A percentile compares a stretch with the other conserved stretches of the same genome.
phyloP scores from a whole-genome alignment of 768 basidiomycete species.

The Leccinum aurantiacum region DNA sequence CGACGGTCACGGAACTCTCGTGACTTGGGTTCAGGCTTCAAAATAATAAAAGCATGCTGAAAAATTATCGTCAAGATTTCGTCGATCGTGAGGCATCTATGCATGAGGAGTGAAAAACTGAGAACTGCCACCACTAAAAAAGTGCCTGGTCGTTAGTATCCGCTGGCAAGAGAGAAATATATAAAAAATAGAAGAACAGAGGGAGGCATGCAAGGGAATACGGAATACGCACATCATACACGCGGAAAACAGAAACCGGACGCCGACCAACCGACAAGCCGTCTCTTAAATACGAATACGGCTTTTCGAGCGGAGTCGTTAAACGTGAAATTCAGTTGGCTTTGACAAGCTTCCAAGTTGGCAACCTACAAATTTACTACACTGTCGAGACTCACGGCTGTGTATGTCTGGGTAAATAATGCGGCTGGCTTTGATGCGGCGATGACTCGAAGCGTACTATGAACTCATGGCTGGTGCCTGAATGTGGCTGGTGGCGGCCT shows the following conservation, averaged over 20 bases:
- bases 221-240: constrained; percentile 26
- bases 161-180: neutral
- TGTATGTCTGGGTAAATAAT: constrained; percentile 19
- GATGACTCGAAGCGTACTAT: neutral
- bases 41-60: constrained; percentile 29
- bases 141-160: constrained; percentile 2
- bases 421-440: constrained; percentile 20
- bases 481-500: constrained; percentile 15
- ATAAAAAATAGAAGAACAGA: neutral
- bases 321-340: constrained; percentile 3
- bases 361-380: neutral
- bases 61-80: constrained; percentile 35
- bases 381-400: constrained; percentile 10
- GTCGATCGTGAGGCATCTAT: constrained; percentile 34
- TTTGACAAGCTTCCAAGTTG: neutral
- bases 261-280: neutral
- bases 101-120: constrained; percentile 26
- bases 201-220: constrained; percentile 1
- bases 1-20: constrained; percentile 30
- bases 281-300: constrained; percentile 4
- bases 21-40: constrained; percentile 30
- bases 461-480: constrained; percentile 21
- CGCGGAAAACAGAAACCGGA: constrained; percentile 17
- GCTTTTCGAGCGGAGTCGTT: constrained; percentile 27
- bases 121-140: constrained; percentile 17